Base-by-base conservation (phyloP, 2,329 filamentous ascomycete species). In the Elsinoe arachidis region DNA sequence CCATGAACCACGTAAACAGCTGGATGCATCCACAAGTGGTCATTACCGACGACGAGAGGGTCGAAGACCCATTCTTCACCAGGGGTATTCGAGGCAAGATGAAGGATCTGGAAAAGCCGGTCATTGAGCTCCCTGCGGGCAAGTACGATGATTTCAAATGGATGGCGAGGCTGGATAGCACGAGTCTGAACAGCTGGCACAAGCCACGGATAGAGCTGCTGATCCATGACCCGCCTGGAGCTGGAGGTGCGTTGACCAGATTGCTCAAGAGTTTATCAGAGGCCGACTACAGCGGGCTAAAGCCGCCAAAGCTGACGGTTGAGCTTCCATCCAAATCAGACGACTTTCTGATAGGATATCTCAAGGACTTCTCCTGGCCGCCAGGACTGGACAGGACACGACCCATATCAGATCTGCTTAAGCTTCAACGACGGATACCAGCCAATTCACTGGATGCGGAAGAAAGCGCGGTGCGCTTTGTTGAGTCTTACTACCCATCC, bases 401-500 rank as follows among this genome's bases (percentile, higher is more conserved):
- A n/a, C 61, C 63, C 53, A 57, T 68, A 49, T 60, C 61, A 30
- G 75, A 68, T 59, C 73, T 74, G 41, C 67, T 96, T 14, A 86
- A 83, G 0, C 73, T 97, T 15, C 83, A 87, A 23, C 89, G 88
- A 61, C 85, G 89, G 30, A 85, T 96, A 43, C 75, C 81, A 10
- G 77, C 76, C 37, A 74, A 79, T 49, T 76, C 75, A 47, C 66
- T 86, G 61, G 83, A 77, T 5, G 78, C 87, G 43, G 83, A 87
- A 61, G 85, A 91, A 63, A 85, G 86, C 57, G 84, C 89, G 0
- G 76, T 86, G 14, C 83, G 86, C 21, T 88, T 92, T 59, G 74
- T 96, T 4, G 91, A 97, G 73, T 87, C 88, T 0, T 96, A 95
- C 69, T 97, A 90, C 78, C 91, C 93, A 1, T 73, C 76, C 2